Percentiles rank a stretch among this genome's conserved stretches.
Evolutionary conservation across 2,329 filamentous ascomycete genomes (phyloP).

Genomic region (Fusarium sp.): DNA sequence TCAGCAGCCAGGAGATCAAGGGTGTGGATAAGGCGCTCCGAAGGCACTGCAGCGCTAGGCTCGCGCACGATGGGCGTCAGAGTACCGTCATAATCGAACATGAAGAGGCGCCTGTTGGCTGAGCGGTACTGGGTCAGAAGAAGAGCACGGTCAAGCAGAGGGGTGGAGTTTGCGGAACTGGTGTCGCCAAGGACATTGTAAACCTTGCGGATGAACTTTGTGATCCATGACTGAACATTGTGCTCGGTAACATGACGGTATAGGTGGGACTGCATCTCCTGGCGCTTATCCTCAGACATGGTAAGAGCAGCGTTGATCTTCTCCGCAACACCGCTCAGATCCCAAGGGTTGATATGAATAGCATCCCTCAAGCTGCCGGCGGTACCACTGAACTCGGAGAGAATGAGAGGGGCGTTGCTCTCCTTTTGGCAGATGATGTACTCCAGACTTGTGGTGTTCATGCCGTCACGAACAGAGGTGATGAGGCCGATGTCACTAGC

Average conservation of each 20-base stretch:
- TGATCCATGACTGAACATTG: constrained; percentile 89
- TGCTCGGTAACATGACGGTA: constrained; percentile 88
- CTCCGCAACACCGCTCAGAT: constrained; percentile 84
- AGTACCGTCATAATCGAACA: constrained; percentile 99
- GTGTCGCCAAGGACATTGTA: constrained; percentile 84
- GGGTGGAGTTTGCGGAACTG: constrained; percentile 81
- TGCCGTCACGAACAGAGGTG: constrained; percentile 94
- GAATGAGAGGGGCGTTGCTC: constrained; percentile 86
- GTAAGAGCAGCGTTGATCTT: constrained; percentile 85
- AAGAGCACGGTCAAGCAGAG: constrained; percentile 80
- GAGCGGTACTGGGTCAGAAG: constrained; percentile 80
- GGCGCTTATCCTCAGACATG: constrained; percentile 76
- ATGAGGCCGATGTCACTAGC: constrained; percentile 93
- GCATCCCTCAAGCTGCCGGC: constrained; percentile 86
- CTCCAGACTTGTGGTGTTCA: constrained; percentile 97
- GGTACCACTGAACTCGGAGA: constrained; percentile 97
- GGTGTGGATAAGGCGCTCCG: constrained; percentile 82
- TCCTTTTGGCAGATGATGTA: constrained; percentile 94
- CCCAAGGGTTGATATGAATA: constrained; percentile 98
- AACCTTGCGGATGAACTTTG: constrained; percentile 81
- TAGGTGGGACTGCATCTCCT: constrained; percentile 77
- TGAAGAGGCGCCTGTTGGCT: constrained; percentile 86
- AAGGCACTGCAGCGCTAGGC: constrained; percentile 88
- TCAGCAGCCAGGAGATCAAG: constrained; percentile 84
- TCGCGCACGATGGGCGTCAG: constrained; percentile 95